A percentile compares a stretch with the other conserved stretches of the same genome.
Conservation (phyloP, 2,329 filamentous ascomycete species). For the Neofusicoccum kwambonambiense region DNA sequence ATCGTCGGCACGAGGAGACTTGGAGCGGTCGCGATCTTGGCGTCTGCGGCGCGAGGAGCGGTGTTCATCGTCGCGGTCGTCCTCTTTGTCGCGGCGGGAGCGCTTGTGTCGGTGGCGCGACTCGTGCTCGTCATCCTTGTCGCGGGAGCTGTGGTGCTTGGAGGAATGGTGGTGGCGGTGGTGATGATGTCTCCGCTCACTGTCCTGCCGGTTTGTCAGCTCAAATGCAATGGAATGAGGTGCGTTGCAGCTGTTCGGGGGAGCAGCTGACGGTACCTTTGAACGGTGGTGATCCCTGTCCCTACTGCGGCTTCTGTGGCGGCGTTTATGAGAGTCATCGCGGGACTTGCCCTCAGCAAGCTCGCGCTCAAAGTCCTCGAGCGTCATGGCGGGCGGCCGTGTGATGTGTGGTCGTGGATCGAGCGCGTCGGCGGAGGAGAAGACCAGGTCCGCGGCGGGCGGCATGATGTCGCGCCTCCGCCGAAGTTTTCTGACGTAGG, state of each 20-base stretch:
- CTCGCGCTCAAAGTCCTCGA: constrained; percentile 75
- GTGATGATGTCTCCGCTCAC: constrained; percentile 48
- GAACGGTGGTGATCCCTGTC: constrained; percentile 23
- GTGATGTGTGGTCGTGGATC: neutral
- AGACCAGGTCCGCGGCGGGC: constrained; percentile 1
- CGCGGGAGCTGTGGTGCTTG: constrained; percentile 46
- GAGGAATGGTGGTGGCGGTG: constrained; percentile 42
- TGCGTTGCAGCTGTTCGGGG: neutral
- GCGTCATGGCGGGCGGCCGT: constrained; percentile 47
- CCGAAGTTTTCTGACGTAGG: constrained; percentile 16
- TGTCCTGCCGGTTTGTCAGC: constrained; percentile 19
- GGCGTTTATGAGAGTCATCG: constrained; percentile 46
- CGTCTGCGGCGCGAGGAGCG: constrained; percentile 23
- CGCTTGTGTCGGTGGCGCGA: constrained; percentile 62
- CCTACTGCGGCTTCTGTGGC: constrained; percentile 44
- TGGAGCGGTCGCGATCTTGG: constrained; percentile 20
- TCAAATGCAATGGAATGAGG: neutral
- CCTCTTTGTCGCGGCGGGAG: constrained; percentile 56
- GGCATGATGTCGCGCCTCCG: constrained; percentile 4
- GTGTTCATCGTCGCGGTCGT: constrained; percentile 37
- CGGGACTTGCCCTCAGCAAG: constrained; percentile 65
- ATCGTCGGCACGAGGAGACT: constrained; percentile 19
- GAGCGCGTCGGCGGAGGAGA: constrained; percentile 9
- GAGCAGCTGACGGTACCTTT: constrained; percentile 23
- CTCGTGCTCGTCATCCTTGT: constrained; percentile 49